A percentile compares a stretch with the other conserved stretches of the same genome.
Evolutionary conservation across 495 filamentous ascomycete genomes (phyloP).

Genomic region (Clohesyomyces aquaticus): DNA sequence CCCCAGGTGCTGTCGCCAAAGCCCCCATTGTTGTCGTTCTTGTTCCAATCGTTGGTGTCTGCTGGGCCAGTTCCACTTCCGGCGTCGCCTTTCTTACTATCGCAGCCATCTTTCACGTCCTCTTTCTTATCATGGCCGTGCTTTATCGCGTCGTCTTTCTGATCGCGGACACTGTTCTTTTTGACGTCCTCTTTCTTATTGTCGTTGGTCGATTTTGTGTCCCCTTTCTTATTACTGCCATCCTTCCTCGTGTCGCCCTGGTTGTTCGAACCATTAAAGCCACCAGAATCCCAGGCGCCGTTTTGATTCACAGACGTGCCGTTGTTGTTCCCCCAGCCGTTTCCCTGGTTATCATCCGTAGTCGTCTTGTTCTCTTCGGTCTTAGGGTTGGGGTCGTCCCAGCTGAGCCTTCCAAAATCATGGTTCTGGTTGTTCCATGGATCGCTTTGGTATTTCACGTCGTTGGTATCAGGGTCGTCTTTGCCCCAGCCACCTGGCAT

Average conservation of each 20-base stretch:
- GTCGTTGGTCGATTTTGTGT: too few relatives aligned
- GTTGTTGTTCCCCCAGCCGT: neutral
- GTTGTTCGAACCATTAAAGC: neutral
- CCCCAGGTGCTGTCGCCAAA: neutral
- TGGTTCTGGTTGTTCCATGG: too few relatives aligned
- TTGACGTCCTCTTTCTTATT: too few relatives aligned
- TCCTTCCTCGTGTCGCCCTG: neutral
- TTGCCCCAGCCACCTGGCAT: neutral
- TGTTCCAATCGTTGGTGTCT: slow-evolving; percentile 1
- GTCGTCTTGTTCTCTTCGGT: neutral
- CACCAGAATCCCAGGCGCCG: too few relatives aligned
- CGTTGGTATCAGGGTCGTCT: neutral
- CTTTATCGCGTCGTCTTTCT: too few relatives aligned
- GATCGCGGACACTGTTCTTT: too few relatives aligned
- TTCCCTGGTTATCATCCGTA: neutral
- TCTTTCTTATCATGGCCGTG: too few relatives aligned
- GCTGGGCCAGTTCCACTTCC: neutral
- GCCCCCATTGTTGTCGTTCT: slow-evolving; percentile 5
- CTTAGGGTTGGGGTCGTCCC: neutral
- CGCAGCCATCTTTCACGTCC: too few relatives aligned
- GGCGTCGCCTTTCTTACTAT: neutral
- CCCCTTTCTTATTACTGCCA: neutral
- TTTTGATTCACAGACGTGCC: too few relatives aligned
- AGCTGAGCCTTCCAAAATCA: too few relatives aligned
- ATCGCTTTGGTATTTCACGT: slow-evolving; percentile 6